phyloP scores from a whole-genome alignment of 139 green algal species.

The Chlamydomonas asymmetrica region DNA sequence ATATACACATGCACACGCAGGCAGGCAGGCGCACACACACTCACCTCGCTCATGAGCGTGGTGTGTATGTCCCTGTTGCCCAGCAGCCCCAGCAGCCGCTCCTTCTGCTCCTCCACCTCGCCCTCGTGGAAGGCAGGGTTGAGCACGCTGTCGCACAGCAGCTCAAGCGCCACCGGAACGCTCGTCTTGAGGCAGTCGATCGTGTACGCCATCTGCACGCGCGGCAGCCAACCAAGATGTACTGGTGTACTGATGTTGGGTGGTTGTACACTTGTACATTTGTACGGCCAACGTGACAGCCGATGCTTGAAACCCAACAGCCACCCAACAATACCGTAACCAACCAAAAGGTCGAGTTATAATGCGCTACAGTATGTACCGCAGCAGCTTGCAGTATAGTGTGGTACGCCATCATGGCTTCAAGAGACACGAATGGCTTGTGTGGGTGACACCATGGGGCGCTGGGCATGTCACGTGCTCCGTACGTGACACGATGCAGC shows the following conservation, averaged over 20 bases:
- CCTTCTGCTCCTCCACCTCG: conserved; percentile 59
- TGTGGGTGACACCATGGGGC: too few species aligned
- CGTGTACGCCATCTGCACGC: conserved; percentile 88
- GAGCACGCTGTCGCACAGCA: conserved; percentile 87
- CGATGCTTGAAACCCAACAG: background rate
- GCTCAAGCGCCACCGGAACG: conserved; percentile 83
- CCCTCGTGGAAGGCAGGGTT: conserved; percentile 63
- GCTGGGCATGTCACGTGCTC: too few species aligned
- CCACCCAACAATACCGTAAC: background rate
- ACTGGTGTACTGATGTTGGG: background rate
- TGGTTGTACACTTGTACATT: background rate
- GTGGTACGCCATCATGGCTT: too few species aligned
- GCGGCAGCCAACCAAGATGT: background rate
- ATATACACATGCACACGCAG: conserved; percentile 8
- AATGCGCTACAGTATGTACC: background rate
- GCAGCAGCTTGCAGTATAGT: background rate
- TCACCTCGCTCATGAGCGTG: conserved; percentile 53
- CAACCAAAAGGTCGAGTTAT: background rate
- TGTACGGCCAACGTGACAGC: background rate
- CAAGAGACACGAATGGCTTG: too few species aligned
- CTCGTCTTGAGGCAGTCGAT: conserved; percentile 82
- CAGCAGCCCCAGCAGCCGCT: conserved; percentile 43
- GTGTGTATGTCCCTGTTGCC: conserved; percentile 46
- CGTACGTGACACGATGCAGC: too few species aligned
- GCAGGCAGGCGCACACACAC: background rate